Evolutionary conservation across 371 early-diverging fungal species (phyloP).

Genomic region (Dichotomocladium elegans): DNA sequence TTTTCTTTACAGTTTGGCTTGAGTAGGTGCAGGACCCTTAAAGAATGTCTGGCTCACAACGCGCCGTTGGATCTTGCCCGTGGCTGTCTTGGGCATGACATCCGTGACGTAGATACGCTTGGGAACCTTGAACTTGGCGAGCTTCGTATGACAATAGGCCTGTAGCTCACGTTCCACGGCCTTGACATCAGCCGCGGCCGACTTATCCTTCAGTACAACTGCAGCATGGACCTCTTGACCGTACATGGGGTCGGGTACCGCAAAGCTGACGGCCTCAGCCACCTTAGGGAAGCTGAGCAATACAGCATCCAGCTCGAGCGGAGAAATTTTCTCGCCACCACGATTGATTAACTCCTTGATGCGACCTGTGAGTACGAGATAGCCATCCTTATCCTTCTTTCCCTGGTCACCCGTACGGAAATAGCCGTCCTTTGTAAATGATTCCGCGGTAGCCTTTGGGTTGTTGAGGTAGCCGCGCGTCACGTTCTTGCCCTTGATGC

Average conservation of each 20-base stretch:
- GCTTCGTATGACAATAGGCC: conserved; percentile 39
- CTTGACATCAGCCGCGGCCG: conserved; percentile 9
- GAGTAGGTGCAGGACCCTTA: conserved; percentile 24
- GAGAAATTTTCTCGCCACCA: conserved; percentile 80
- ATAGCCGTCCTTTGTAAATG: conserved; percentile 63
- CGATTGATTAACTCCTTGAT: conserved; percentile 83
- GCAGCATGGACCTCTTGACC: conserved; percentile 84
- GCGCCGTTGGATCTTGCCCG: conserved; percentile 68
- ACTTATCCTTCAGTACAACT: conserved; percentile 47
- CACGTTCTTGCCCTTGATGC: conserved; percentile 78
- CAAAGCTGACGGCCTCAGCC: conserved; percentile 78
- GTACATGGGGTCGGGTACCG: conserved; percentile 70
- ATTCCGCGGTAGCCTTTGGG: conserved; percentile 65
- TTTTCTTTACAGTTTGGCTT: conserved; percentile 41
- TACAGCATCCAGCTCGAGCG: conserved; percentile 79
- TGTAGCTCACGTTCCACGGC: conserved; percentile 43
- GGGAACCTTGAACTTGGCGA: conserved; percentile 83
- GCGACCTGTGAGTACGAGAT: conserved; percentile 71
- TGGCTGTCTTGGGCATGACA: conserved; percentile 72
- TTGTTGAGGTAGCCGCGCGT: conserved; percentile 82
- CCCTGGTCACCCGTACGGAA: conserved; percentile 86
- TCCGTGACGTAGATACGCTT: conserved; percentile 69
- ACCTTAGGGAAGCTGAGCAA: conserved; percentile 68
- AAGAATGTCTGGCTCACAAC: conserved; percentile 49
- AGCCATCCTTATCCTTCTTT: conserved; percentile 67